A percentile compares a stretch with the other conserved stretches of the same genome.
Evolutionary conservation across 352 stramenopile genomes (phyloP).

Genomic region (Phytophthora chlamydospora): DNA sequence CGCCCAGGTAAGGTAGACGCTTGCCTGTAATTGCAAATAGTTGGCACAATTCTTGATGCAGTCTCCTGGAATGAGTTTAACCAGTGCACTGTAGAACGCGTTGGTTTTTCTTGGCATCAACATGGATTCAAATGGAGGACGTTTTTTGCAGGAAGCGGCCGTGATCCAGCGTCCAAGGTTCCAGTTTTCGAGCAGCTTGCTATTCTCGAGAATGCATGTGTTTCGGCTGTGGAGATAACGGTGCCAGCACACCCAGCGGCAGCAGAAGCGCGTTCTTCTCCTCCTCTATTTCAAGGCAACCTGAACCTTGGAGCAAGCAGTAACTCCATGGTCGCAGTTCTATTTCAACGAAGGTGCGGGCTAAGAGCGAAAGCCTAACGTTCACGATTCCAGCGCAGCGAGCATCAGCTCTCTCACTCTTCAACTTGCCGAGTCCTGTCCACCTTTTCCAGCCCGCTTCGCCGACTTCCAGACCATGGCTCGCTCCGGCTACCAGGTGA

Average conservation of each 20-base stretch:
- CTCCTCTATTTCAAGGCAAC: conserved; percentile 26
- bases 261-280: too few relatives aligned
- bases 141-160: background rate
- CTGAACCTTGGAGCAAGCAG: conserved; percentile 1
- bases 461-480: conserved; percentile 45
- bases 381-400: background rate
- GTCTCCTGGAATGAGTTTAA: conserved; percentile 9
- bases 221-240: conserved; percentile 13
- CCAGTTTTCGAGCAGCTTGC: background rate
- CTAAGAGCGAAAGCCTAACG: conserved; percentile 13
- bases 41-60: conserved; percentile 15
- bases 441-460: conserved; percentile 8
- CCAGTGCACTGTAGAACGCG: conserved; percentile 1
- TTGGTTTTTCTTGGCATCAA: conserved; percentile 22
- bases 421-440: conserved; percentile 30
- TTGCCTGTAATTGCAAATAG: conserved; percentile 4
- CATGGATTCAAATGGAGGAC: conserved; percentile 11
- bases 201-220: conserved; percentile 13
- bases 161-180: background rate
- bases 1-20: background rate
- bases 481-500: conserved; percentile 61
- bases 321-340: conserved; percentile 23
- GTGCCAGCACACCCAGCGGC: background rate
- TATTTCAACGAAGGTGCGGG: conserved; percentile 25
- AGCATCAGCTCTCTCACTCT: conserved; percentile 30